Evolutionary conservation across 2,329 filamentous ascomycete genomes (phyloP), one percentile per base, ranked within the genome.

Genomic region (Fusarium redolens): DNA sequence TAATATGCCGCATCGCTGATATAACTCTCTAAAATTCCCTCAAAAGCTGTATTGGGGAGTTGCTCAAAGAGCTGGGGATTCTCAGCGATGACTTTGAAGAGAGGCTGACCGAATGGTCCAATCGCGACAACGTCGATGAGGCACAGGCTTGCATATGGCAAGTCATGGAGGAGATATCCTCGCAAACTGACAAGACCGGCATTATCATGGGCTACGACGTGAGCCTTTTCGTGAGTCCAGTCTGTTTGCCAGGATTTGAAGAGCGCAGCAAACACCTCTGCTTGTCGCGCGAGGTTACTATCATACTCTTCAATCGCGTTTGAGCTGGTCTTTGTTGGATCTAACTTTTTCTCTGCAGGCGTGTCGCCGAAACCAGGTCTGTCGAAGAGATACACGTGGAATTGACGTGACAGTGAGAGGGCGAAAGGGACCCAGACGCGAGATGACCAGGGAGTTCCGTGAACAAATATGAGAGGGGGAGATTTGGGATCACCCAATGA

Each of bases 401-500:
- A 83, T 20, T 78, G 77, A 4, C 73, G 70, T 8, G 81, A 75
- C 2, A 86, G 73, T 4, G 82, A 74, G 35, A 77, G 67, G 3
- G 82, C 83, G 22, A 82, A 79, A 3, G 78, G 75, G 0, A 65
- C 51, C 82, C 83, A 86, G 13, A 85, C 78, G 1, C 64, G 71
- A 3, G 83, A 85, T 4, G 84, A 85, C 84, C 84, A 86, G 0
- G 85, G 85, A 0, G 85, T 86, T 58, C 85, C 85, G 63, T 86
- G 85, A 13, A 86, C 74, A 41, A 86, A 85, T 17, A 86, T 72
- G 1, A 85, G 61, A 1, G 83, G 82, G 22, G 79, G 81, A 0
- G 56, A 62, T 2, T 48, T 38, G 7, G 69, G n/a, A 7, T 77
- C 38, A 12, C 83, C 83, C 1, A 86, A 47, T 0, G 79, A 79